Conservation (phyloP, 371 early-diverging fungal genomes). For the Choanephora cucurbitarum region DNA sequence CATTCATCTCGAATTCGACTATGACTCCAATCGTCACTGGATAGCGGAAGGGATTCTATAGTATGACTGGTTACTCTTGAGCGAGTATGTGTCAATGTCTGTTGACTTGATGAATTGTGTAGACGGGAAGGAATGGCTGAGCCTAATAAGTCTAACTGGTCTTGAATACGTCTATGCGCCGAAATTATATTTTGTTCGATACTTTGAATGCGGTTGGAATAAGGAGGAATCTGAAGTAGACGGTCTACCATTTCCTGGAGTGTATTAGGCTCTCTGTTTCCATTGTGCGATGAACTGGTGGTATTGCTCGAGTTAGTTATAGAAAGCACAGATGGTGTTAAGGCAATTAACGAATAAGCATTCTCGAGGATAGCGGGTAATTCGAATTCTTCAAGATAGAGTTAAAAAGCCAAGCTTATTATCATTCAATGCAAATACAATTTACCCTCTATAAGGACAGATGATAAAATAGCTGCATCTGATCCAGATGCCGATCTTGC, state of each 20-base stretch:
- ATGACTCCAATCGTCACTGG: too few relatives aligned
- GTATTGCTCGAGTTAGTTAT: constrained; percentile 4
- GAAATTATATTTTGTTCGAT: constrained; percentile 33
- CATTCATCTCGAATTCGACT: too few relatives aligned
- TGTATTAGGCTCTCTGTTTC: constrained; percentile 10
- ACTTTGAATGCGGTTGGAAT: constrained; percentile 30
- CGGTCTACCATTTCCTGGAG: constrained; percentile 29
- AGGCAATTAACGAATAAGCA: constrained; percentile 19
- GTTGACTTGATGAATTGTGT: not conserved
- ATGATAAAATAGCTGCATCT: constrained; percentile 22
- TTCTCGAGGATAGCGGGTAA: constrained; percentile 31
- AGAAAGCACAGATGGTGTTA: constrained; percentile 17
- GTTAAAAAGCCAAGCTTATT: too few relatives aligned
- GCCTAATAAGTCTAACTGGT: constrained; percentile 30
- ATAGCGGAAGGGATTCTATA: too few relatives aligned
- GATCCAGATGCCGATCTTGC: constrained; percentile 32
- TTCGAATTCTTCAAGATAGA: constrained; percentile 21
- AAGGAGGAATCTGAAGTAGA: constrained; percentile 36
- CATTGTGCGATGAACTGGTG: not conserved
- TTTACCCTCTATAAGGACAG: constrained; percentile 40
- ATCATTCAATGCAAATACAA: too few relatives aligned
- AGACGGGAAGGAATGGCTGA: constrained; percentile 7
- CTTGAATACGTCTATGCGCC: constrained; percentile 40
- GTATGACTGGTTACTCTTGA: too few relatives aligned
- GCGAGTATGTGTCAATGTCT: too few relatives aligned